A percentile compares a stretch with the other conserved stretches of the same genome.
phyloP scores from a whole-genome alignment of 2,329 filamentous ascomycete species.

The Colletotrichum costaricense region DNA sequence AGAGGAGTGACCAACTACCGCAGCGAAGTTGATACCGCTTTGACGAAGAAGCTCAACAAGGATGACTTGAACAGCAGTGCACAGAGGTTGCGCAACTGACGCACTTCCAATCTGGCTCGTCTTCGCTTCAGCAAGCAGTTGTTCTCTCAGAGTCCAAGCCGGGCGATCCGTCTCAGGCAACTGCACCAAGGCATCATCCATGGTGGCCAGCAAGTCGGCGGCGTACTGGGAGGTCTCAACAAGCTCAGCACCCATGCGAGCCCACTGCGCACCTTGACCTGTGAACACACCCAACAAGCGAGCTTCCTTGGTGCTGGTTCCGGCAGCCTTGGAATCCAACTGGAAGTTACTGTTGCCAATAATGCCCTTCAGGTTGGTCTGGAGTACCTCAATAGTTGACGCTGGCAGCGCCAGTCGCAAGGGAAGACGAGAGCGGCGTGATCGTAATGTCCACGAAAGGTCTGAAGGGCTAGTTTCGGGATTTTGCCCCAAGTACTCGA shows the following conservation, averaged over 20 bases:
- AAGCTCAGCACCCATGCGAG: conserved; percentile 40
- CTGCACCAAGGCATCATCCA: conserved; percentile 38
- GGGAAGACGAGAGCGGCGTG: not conserved
- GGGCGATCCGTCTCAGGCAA: conserved; percentile 39
- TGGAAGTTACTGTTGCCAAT: conserved; percentile 4
- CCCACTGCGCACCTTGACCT: conserved; percentile 47
- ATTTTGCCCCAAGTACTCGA: not conserved
- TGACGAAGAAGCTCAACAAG: conserved; percentile 42
- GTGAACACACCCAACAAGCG: conserved; percentile 44
- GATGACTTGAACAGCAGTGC: conserved; percentile 45
- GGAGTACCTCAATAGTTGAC: not conserved
- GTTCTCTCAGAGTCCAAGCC: conserved; percentile 41
- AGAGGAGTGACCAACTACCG: conserved; percentile 60
- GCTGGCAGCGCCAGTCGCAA: not conserved
- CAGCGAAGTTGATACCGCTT: conserved; percentile 46
- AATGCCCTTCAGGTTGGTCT: not conserved
- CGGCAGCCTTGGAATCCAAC: not conserved
- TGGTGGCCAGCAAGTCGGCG: conserved; percentile 32
- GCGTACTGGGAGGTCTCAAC: conserved; percentile 29
- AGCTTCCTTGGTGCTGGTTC: not conserved
- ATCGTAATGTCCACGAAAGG: not conserved
- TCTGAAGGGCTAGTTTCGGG: not conserved
- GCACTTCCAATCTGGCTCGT: conserved; percentile 37
- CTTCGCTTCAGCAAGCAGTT: conserved; percentile 36
- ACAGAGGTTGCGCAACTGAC: conserved; percentile 45